Base-by-base conservation (phyloP, 2,329 filamentous ascomycete genomes). In the Dothideomycetes sp. region DNA sequence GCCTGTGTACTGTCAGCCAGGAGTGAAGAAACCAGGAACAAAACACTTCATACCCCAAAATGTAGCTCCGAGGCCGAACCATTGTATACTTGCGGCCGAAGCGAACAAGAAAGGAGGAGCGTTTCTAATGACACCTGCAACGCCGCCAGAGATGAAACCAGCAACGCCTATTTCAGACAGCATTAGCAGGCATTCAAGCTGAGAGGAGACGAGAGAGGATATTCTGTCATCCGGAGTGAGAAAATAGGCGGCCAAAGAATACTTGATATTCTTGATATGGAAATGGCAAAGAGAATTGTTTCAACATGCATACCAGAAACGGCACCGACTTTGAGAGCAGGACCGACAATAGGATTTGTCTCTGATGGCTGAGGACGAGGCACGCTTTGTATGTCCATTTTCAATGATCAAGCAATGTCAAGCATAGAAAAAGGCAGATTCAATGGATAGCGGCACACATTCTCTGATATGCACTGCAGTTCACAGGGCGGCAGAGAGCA, bases 61-160 rank as follows among this genome's bases (percentile, higher is more conserved):
- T 12, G 76, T 82, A 33, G 74, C 76, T 24, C 85, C 85, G 27
- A 93, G 71, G 29, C 76, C 71, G 60, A 85, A 85, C 76, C 84
- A 94, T 63, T 94, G 86, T 28, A 84, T 67, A 13, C 84, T 82
- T 16, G 81, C 79, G 25, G 80, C 72, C 10, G 81, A 51, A 0
- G 84, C 80, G 62, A 86, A 89, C 5, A 89, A 62, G 2, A 77
- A 58, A 4, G 74, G 70, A 4, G 84, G 80, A 11, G 73, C 75
- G 13, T 81, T 80, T 44, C 78, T 73, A 33, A 88, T 45, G 13
- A 68, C 66, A 22, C 67, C 67, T 35, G 60, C 59, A 34, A 64
- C 57, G 37, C 65, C 62, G 27, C 68, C 68, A 37, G 64, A 49
- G 13, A 63, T 60, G 33, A 93, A 80, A 19, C 85, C 87, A 24